phyloP scores from a whole-genome alignment of 176 grass and related monocot species.

The Cymbopogon citratus region DNA sequence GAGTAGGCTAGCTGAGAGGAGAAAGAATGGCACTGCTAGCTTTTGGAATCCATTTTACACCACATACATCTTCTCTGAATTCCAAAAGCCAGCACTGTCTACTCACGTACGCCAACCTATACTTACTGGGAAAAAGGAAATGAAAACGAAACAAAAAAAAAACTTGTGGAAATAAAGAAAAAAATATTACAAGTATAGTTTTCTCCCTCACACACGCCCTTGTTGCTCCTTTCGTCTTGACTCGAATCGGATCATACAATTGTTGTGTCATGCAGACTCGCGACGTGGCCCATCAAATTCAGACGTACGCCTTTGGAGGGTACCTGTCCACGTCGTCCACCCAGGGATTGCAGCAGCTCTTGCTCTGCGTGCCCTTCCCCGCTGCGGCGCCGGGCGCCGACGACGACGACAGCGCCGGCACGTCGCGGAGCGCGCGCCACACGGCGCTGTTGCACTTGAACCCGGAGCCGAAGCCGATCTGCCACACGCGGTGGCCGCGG shows the following conservation, averaged over 20 bases:
- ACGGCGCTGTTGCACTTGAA: conserved; percentile 82
- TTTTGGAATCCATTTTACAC: conserved; percentile 44
- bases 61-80: conserved; percentile 13
- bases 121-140: not conserved
- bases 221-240: not conserved
- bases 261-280: not conserved
- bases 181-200: not conserved
- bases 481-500: conserved; percentile 59
- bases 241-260: conserved; percentile 29
- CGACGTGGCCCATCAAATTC: conserved; percentile 13
- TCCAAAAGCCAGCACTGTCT: conserved; percentile 25
- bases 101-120: conserved; percentile 22
- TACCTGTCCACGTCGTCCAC: conserved; percentile 54
- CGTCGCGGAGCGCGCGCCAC: conserved; percentile 64
- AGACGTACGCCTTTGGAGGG: conserved; percentile 53
- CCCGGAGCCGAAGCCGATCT: conserved; percentile 66
- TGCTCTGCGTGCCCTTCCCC: not conserved
- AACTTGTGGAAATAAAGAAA: not conserved
- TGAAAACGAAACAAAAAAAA: not conserved
- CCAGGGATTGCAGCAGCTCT: conserved; percentile 57
- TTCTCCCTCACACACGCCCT: not conserved
- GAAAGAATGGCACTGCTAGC: conserved; percentile 25
- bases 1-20: not conserved
- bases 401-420: conserved; percentile 22
- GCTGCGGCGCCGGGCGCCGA: not conserved